Conservation (phyloP, 306 rosid species). For the Vachellia collinsii region DNA sequence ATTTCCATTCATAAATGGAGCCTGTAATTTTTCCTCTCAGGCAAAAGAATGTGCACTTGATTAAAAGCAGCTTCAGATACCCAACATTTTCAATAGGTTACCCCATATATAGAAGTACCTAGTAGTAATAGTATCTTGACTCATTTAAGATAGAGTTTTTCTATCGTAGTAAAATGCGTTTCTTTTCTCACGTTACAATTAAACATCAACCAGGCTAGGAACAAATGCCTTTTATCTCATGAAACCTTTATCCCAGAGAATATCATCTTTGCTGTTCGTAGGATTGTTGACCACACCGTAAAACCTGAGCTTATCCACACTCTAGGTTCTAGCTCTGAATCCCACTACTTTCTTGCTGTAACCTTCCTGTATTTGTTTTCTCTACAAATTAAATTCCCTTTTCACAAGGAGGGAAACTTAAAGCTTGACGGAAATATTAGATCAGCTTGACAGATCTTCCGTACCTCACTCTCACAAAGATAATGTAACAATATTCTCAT, state of each 20-base stretch:
- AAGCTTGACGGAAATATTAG: not conserved
- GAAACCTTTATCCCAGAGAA: not conserved
- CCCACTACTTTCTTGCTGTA: not conserved
- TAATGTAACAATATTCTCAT: slow-evolving; percentile 14
- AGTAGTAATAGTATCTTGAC: not conserved
- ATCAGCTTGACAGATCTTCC: slow-evolving; percentile 19
- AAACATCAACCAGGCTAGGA: not conserved
- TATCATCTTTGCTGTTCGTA: not conserved
- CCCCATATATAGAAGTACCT: not conserved
- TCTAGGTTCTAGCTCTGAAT: not conserved
- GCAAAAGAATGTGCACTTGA: not conserved
- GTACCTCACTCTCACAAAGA: slow-evolving; percentile 27
- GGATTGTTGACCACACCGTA: not conserved
- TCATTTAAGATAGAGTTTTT: not conserved
- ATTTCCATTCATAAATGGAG: not conserved
- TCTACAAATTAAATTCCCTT: not conserved
- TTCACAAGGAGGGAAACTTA: not conserved
- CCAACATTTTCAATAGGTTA: not conserved
- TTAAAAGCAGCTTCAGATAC: not conserved
- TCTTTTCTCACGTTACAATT: not conserved
- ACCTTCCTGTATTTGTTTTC: not conserved
- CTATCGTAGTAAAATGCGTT: not conserved
- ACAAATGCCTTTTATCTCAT: not conserved
- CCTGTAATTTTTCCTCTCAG: too few species aligned
- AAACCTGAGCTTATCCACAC: not conserved